Evolutionary conservation across 2,329 filamentous ascomycete species (phyloP).

Genomic region (Fusarium tuaranense): DNA sequence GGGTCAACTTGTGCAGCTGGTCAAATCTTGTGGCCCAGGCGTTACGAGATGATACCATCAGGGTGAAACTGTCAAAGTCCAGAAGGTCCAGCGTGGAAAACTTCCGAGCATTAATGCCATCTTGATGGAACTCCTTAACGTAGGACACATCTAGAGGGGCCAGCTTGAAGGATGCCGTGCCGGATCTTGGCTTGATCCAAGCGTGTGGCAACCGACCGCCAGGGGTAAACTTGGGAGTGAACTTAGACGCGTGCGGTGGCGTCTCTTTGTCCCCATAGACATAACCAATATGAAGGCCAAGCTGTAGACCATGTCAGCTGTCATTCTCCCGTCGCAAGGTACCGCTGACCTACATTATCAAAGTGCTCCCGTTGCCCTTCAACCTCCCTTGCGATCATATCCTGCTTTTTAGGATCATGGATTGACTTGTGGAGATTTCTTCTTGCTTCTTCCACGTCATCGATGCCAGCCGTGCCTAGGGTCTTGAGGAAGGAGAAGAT

Average conservation of each 20-base stretch:
- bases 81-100: not conserved
- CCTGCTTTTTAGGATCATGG: not conserved
- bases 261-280: not conserved
- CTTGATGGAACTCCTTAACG: not conserved
- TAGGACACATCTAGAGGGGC: not conserved
- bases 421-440: not conserved
- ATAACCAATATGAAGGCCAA: not conserved
- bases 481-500: not conserved
- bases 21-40: not conserved
- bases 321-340: not conserved
- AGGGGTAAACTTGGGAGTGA: not conserved
- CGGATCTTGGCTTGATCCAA: not conserved
- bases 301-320: not conserved
- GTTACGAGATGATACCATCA: not conserved
- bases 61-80: not conserved
- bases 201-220: not conserved
- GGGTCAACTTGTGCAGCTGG: not conserved
- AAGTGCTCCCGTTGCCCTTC: not conserved
- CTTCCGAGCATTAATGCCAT: not conserved
- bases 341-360: not conserved
- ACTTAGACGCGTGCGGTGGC: not conserved
- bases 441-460: not conserved
- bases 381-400: not conserved
- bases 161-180: not conserved
- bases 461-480: not conserved